These are phyloP conservation scores for Pseudopyrenochaeta lycopersici DNA, from an alignment of 2,329 filamentous ascomycete genomes.

Conservation along the genomic window DNA sequence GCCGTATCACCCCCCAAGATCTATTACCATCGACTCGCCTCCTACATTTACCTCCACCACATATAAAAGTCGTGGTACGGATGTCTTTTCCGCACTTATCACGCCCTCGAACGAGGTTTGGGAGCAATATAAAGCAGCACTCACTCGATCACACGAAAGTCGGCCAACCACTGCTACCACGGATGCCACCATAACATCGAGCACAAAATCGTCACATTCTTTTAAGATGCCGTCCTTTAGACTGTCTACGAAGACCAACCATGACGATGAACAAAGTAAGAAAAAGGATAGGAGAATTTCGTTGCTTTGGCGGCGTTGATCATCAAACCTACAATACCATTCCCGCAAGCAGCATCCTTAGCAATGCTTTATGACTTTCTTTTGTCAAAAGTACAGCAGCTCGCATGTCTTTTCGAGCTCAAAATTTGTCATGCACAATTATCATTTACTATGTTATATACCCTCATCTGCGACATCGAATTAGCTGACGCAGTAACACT, in stretches of 20 bases:
- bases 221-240: slow-evolving; percentile 16
- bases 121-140: slow-evolving; percentile 18
- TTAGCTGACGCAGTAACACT: background rate
- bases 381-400: background rate
- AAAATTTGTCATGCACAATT: background rate
- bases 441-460: slow-evolving; percentile 1
- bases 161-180: background rate
- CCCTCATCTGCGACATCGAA: background rate
- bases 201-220: slow-evolving; percentile 5
- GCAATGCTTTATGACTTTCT: background rate
- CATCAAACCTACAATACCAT: background rate
- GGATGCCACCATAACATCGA: slow-evolving; percentile 6
- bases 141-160: slow-evolving; percentile 14
- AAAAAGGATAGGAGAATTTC: slow-evolving; percentile 24
- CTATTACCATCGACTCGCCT: slow-evolving; percentile 1
- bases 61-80: background rate
- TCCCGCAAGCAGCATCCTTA: background rate
- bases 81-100: slow-evolving; percentile 5
- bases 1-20: background rate
- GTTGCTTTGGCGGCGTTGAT: slow-evolving; percentile 16
- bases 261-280: slow-evolving; percentile 10
- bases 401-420: background rate
- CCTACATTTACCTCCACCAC: background rate
- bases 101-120: slow-evolving; percentile 14
- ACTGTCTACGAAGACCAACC: slow-evolving; percentile 4